phyloP scores from a whole-genome alignment of 106 monocot species.

The Platanthera zijinensis region DNA sequence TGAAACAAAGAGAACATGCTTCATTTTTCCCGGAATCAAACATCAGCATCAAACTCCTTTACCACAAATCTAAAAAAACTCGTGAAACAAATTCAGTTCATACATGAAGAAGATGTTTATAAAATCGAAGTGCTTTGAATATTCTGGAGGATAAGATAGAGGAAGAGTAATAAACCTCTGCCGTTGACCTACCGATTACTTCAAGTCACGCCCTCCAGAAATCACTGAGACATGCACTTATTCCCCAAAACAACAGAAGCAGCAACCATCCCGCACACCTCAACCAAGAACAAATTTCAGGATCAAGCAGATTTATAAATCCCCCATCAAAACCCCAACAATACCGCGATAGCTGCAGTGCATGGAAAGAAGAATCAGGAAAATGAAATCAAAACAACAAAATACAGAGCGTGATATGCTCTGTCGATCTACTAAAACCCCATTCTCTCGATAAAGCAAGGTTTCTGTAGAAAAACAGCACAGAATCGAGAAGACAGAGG shows the following conservation, averaged over 20 bases:
- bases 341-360: background rate
- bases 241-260: background rate
- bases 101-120: background rate
- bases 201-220: background rate
- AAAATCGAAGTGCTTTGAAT: background rate
- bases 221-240: background rate
- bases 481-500: background rate
- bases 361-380: background rate
- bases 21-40: background rate
- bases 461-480: background rate
- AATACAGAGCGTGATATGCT: background rate
- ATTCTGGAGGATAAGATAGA: background rate
- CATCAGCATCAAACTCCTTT: background rate
- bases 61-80: background rate
- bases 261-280: background rate
- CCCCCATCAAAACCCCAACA: background rate
- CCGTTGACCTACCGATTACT: background rate
- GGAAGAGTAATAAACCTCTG: background rate
- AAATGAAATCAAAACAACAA: background rate
- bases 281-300: background rate
- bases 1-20: background rate
- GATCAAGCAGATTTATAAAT: background rate
- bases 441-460: background rate
- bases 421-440: constrained; percentile 2
- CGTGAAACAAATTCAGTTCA: background rate